Evolutionary conservation across 2,329 filamentous ascomycete species (phyloP).

Genomic region (Fusarium secorum): DNA sequence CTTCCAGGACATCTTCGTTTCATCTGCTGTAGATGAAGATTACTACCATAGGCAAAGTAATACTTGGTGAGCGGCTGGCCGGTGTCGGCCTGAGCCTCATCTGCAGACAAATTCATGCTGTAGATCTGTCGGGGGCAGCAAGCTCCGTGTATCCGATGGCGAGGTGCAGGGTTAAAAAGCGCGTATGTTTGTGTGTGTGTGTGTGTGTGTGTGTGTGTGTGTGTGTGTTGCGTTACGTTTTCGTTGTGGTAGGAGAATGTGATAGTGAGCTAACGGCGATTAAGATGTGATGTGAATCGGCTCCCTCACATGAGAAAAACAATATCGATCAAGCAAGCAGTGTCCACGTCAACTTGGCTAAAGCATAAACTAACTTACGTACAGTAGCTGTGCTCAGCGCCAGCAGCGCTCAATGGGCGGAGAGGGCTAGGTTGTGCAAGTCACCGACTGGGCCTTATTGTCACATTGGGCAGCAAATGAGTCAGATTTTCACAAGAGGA

Average conservation of each 20-base stretch:
- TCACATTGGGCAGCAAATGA: conserved; percentile 42
- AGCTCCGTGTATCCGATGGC: conserved; percentile 35
- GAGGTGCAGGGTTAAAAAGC: conserved; percentile 1
- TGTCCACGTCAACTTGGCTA: conserved; percentile 23
- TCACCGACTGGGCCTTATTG: conserved; percentile 10
- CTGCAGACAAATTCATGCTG: conserved; percentile 36
- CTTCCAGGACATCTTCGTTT: conserved; percentile 53
- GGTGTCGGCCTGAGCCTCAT: conserved; percentile 26
- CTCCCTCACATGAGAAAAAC: conserved; percentile 31
- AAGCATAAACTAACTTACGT: conserved; percentile 24
- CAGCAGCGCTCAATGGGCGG: conserved; percentile 15
- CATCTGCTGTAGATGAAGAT: conserved; percentile 56
- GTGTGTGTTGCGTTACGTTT: conserved; percentile 15
- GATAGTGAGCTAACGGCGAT: conserved; percentile 33
- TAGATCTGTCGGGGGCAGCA: conserved; percentile 36
- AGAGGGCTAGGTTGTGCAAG: conserved; percentile 7
- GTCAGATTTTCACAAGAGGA: conserved; percentile 15
- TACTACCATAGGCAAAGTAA: conserved; percentile 59
- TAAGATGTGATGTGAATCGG: conserved; percentile 36
- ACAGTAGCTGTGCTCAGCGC: conserved; percentile 15
- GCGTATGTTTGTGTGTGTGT: neutral
- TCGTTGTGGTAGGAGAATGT: conserved; percentile 13
- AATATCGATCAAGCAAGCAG: conserved; percentile 10
- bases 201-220: neutral
- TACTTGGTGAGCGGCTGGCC: conserved; percentile 42